Percentiles rank a stretch among this genome's conserved stretches.
These are phyloP conservation scores for Mediolabrus comicus DNA, from an alignment of 108 stramenopile genomes.

Conservation along the genomic window DNA sequence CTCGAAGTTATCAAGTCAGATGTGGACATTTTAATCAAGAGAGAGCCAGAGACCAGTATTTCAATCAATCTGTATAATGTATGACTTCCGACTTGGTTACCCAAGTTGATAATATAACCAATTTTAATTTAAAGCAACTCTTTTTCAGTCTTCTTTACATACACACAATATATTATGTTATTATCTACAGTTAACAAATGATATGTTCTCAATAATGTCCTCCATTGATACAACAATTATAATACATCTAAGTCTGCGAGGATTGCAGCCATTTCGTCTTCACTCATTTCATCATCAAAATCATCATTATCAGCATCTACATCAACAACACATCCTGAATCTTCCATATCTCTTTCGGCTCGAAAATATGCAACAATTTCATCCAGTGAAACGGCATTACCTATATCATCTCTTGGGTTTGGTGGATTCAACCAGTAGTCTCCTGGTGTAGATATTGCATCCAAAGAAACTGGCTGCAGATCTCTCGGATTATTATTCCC, in stretches of 20 bases:
- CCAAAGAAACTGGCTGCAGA: constrained; percentile 47
- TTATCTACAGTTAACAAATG: too few species aligned
- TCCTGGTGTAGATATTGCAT: constrained; percentile 81
- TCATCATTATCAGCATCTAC: background rate
- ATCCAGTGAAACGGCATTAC: constrained; percentile 50
- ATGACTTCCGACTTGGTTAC: too few species aligned
- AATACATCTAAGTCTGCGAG: constrained; percentile 63
- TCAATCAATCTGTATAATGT: too few species aligned
- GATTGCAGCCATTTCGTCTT: constrained; percentile 55
- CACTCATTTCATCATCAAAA: constrained; percentile 39
- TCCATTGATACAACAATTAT: too few species aligned
- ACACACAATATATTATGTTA: too few species aligned
- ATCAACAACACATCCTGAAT: background rate
- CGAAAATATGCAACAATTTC: constrained; percentile 44
- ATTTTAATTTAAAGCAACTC: too few species aligned
- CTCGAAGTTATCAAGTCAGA: background rate
- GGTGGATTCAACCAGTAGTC: constrained; percentile 85
- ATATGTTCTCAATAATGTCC: too few species aligned
- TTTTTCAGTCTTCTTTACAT: too few species aligned
- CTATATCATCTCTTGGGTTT: constrained; percentile 60
- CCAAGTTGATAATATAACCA: too few species aligned
- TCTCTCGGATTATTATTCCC: constrained; percentile 49
- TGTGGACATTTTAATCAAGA: background rate
- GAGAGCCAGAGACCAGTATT: background rate
- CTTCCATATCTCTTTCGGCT: constrained; percentile 14